Evolutionary conservation across 805 yeast genomes (phyloP), one percentile per base, ranked within the genome.

Genomic region (Candida maesae): DNA sequence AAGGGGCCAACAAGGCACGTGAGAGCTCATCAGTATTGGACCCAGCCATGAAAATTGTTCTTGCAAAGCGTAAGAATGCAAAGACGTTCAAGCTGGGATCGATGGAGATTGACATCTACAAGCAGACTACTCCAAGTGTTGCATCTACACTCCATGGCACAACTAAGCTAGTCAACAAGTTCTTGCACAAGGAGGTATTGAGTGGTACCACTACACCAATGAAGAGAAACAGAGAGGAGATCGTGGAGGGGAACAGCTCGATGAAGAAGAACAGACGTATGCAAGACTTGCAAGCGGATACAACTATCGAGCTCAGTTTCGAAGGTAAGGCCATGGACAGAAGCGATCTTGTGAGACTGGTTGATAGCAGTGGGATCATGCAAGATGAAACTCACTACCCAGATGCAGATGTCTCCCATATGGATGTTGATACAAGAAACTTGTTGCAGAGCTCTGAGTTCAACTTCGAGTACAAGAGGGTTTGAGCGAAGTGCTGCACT

Each of bases 241-340:
- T 47, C 2, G 46, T 53, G 4, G 59, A 52, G 14, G 52, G 41
- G 8, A 42, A 45, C 17, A 42, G 49, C 12, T 56, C 60, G 0
- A 20, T 53, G 14, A 57, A 57, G 45, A 57, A 57, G 35, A 57
- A 57, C 36, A 54, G 46, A 40, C 47, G 60, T 28, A 45, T 49
- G 41, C 25, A 33, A 1, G 45, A 39, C 15, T 12, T 44, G 5
- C 43, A 47, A 23, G 39, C 38, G 3, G 55, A 55, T 17, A 47
- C 61, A 2, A 51, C 62, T 2, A 63, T 66, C 56, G 74, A 68
- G 18, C 44, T 68, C 38, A 66, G 71, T 52, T 68, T 68, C 43
- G 74, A 68, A 47, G 74, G 74, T 9, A 68, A 68, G 44, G 74
- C 73, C 2, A 56, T 68, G 61, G 68, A 67, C 50, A 62, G 61